Base-by-base conservation (phyloP, 73 alveolate species). In the Paramecium primaurelia region DNA sequence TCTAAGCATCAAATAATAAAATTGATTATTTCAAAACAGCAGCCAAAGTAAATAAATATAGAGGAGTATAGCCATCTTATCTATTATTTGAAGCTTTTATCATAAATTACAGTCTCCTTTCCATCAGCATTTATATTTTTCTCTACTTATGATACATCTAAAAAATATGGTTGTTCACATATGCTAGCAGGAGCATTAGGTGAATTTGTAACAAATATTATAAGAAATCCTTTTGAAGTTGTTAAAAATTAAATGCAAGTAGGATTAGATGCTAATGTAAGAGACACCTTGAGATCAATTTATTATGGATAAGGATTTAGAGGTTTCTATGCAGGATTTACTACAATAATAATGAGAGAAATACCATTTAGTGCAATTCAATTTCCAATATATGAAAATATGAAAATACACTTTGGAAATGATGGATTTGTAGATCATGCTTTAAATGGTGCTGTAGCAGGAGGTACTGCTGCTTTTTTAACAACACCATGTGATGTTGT, bases 211-310 rank as follows among this genome's bases (percentile, higher is more conserved):
- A 92, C 94, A 54, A 97, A 96, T 25, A 42, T 95, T 9, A 77
- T 96, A 36, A 87, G 96, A 47, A 95, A 93, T 91, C 98, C 98
- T 49, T 95, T 95, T 84, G 98, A 96, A 88, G 97, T 96, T 60
- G 92, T 95, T 1, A 96, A 96, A 71, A 86, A 96, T 58, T 83
- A 96, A 89, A 86, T 91, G 88, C 90, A 96, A 69, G 94, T 96
- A 38, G 98, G 98, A 1, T 64, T 93, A 26, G 95, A 94, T 91
- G 47, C 60, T 11, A 69, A 88, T 26, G 88, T 87, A 45, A 16
- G 69, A 8, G 95, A 93, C 32, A 94, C 96, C 22, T 80, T 88
- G 9, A 38, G 16, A 12, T 93, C 93, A 16, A 96, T 96, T 4
- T 80, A 59, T 30, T 22, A 47, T 40, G 77, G 54, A 7, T 86